Evolutionary conservation across 257 asterid species (phyloP).

Genomic region (Solanum medicagineum): DNA sequence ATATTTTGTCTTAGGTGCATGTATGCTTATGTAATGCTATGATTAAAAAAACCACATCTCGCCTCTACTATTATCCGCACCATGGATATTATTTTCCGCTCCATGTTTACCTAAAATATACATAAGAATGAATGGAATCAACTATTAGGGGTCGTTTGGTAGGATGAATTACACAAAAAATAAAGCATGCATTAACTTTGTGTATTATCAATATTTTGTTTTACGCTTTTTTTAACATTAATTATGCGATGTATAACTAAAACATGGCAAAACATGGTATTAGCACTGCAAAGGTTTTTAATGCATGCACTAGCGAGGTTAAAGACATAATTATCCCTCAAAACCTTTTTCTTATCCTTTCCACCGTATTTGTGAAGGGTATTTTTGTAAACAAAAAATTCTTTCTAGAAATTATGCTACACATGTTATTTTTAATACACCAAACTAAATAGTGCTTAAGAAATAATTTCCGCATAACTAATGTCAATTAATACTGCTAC

Average conservation of each 20-base stretch:
- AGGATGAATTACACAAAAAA: background rate
- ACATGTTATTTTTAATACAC: background rate
- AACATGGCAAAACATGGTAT: background rate
- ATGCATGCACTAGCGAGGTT: background rate
- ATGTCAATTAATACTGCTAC: background rate
- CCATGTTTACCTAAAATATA: conserved; percentile 11
- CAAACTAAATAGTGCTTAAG: background rate
- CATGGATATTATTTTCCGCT: conserved; percentile 2
- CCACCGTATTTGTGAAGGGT: background rate
- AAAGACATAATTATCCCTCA: background rate
- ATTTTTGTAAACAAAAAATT: background rate
- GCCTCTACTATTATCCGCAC: conserved; percentile 4
- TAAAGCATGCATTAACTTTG: background rate
- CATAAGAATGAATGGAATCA: background rate
- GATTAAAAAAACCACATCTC: conserved; percentile 12
- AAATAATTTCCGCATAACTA: background rate
- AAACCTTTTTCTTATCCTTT: background rate
- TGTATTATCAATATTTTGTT: background rate
- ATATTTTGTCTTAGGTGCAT: background rate
- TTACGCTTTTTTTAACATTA: background rate
- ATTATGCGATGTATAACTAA: background rate
- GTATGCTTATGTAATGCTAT: background rate
- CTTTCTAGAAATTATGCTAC: background rate
- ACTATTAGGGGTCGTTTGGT: background rate
- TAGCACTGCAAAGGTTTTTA: background rate